Percentiles rank a stretch among this genome's conserved stretches.
Conservation (phyloP, 805 yeast genomes). For the Candida golubevii region DNA sequence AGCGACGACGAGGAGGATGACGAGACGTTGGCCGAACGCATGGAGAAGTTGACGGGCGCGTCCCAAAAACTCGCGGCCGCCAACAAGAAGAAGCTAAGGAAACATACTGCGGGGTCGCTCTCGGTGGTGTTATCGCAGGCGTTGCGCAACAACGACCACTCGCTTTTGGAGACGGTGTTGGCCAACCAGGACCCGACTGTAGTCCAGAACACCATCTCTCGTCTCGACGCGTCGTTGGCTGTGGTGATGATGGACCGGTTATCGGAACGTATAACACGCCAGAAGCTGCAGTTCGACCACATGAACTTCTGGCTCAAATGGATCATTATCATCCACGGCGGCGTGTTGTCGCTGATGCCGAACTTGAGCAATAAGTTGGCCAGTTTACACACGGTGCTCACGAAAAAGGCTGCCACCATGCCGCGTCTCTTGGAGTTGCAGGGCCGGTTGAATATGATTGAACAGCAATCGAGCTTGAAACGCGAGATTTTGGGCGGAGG, state of each 20-base stretch:
- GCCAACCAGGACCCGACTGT: slow-evolving; percentile 47
- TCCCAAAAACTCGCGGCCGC: slow-evolving; percentile 22
- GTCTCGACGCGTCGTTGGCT: slow-evolving; percentile 47
- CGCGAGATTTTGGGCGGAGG: slow-evolving; percentile 33
- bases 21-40: slow-evolving; percentile 51
- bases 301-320: slow-evolving; percentile 54
- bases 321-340: slow-evolving; percentile 53
- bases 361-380: slow-evolving; percentile 40
- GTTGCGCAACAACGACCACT: slow-evolving; percentile 77
- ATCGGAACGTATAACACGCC: slow-evolving; percentile 50
- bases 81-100: slow-evolving; percentile 38
- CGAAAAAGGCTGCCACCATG: slow-evolving; percentile 45
- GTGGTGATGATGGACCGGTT: slow-evolving; percentile 48
- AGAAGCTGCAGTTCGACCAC: slow-evolving; percentile 46
- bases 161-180: slow-evolving; percentile 81
- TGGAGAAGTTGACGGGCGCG: slow-evolving; percentile 33
- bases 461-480: slow-evolving; percentile 40
- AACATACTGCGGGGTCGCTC: slow-evolving; percentile 57
- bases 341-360: slow-evolving; percentile 44
- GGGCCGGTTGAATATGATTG: slow-evolving; percentile 45
- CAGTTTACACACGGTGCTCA: slow-evolving; percentile 43
- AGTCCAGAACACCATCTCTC: slow-evolving; percentile 47
- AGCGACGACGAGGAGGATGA: slow-evolving; percentile 38
- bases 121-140: slow-evolving; percentile 88
- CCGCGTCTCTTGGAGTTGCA: slow-evolving; percentile 49